Evolutionary conservation across 306 rosid species (phyloP), one percentile per base, ranked within the genome.

Genomic region (Rubus parviflorus): DNA sequence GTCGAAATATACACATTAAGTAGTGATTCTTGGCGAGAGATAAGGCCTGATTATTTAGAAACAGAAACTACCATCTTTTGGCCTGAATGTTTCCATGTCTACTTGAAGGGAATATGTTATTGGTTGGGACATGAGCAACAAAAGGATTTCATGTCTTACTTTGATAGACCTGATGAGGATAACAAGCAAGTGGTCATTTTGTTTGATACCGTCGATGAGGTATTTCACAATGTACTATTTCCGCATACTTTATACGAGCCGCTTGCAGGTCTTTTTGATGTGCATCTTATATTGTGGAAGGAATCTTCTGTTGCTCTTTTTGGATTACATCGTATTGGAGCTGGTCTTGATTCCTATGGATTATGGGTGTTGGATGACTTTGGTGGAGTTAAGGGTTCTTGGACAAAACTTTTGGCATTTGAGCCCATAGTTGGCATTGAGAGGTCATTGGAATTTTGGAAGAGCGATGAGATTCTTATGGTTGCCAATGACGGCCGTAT

Each of bases 21-120:
- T 2, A 60, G 43, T 14, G 70, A 62, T 71, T 70, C 72, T 19
- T 72, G 76, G 66, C 12, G 76, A 53, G 51, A n/a, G 49, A 13
- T 72, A 19, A 53, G 20, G 8, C n/a, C n/a, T 2, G 3, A 7
- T 65, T 38, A 11, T 19, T 63, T 63, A 8, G 46, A 37, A 15
- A 15, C 68, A 63, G 70, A 41, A 0, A 0, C 49, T 40, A 65
- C 49, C 2, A 3, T 0, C 30, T 65, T 65, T 19, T 41, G 3
- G 15, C 70, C 70, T 7, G 38, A 43, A 6, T 19, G 0, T 40
- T 65, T 65, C 48, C 70, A 35, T 19, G 12, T 72, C 4, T 53
- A 53, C 46, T 52, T 4, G 3, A 19, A 72, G 8, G 65, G 66
- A 53, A 43, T 9, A 3, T 54, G 64, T 20, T 72, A 72, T 20